Evolutionary conservation across 208 protist genomes (phyloP), one percentile per base, ranked within the genome.

Genomic region (Crithidia sp.): DNA sequence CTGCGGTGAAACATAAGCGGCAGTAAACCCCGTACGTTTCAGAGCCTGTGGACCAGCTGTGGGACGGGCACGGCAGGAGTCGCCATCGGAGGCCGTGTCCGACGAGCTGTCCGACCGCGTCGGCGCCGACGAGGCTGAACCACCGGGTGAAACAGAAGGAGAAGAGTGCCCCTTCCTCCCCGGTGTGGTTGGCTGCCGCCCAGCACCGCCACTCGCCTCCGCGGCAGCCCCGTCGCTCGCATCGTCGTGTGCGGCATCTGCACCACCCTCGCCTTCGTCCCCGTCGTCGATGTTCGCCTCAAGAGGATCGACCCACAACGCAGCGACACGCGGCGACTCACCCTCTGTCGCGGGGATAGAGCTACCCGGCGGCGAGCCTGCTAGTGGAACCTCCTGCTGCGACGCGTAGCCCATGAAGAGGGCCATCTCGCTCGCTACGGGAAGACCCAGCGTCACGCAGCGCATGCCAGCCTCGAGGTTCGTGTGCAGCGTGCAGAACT

Each of bases 351-450:
- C 28, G 0, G 59, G 12, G 1, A 17, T 8, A n/a, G 36, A 14
- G 16, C 17, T 47, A n/a, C 16, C 12, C 4, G 14, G 16, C 40
- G 19, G 17, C 12, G 72, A 69, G 14, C 19, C 66, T 36, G 59
- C 8, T 3, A 68, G 66, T 0, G 40, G 44, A 28, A 63, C 65
- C 19, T 58, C 62, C 40, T 54, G 52, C 2, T 36, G 52, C 4
- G 66, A 73, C 7, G 28, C 53, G 67, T 73, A 73, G 37, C 59
- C 66, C 73, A 78, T 73, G 16, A 58, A 73, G 13, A 17, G 37
- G 19, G 50, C 45, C 45, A 74, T 6, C 60, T 71, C 74, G 28
- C 36, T 28, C 61, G 62, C 50, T 53, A 71, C 67, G 9, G 61
- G 55, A 2, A 54, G 39, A 10, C 67, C 67, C 7, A 36, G 53